Evolutionary conservation across 164 flowering plant genomes (phyloP).

Genomic region (Magnolia sinica): DNA sequence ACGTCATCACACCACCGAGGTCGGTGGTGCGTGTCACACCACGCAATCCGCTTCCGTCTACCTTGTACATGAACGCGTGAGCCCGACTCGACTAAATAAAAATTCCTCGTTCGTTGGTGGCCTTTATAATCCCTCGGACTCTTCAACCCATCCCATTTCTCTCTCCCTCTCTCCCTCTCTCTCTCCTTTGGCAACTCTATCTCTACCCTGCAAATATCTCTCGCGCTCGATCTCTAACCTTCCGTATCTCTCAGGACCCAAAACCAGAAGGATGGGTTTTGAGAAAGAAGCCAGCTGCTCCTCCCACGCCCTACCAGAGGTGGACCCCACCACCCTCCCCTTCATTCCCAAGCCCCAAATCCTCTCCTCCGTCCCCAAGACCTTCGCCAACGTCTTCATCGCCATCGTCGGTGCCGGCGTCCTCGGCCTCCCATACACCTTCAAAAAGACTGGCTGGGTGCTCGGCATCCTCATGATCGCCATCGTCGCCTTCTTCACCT

Average conservation of each 20-base stretch:
- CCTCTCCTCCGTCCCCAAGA: slow-evolving; percentile 61
- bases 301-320: slow-evolving; percentile 22
- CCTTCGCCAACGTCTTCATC: slow-evolving; percentile 84
- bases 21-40: too few species aligned
- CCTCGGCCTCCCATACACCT: slow-evolving; percentile 76
- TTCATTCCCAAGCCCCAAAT: slow-evolving; percentile 28
- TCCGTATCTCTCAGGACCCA: not conserved
- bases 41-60: too few species aligned
- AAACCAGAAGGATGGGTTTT: slow-evolving; percentile 21
- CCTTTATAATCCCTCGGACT: too few species aligned
- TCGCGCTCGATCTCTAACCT: not conserved
- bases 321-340: slow-evolving; percentile 55
- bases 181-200: not conserved
- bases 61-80: too few species aligned
- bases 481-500: slow-evolving; percentile 48
- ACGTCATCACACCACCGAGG: too few species aligned
- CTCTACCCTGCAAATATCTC: not conserved
- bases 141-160: not conserved
- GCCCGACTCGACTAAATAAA: too few species aligned
- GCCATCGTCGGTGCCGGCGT: slow-evolving; percentile 91
- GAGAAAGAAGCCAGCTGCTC: slow-evolving; percentile 36
- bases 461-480: slow-evolving; percentile 43
- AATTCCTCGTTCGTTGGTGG: too few species aligned
- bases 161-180: not conserved
- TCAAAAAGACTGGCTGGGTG: slow-evolving; percentile 71